A percentile compares a stretch with the other conserved stretches of the same genome.
Conservation (phyloP, 805 yeast genomes). For the Nakazawaea wyomingensis region DNA sequence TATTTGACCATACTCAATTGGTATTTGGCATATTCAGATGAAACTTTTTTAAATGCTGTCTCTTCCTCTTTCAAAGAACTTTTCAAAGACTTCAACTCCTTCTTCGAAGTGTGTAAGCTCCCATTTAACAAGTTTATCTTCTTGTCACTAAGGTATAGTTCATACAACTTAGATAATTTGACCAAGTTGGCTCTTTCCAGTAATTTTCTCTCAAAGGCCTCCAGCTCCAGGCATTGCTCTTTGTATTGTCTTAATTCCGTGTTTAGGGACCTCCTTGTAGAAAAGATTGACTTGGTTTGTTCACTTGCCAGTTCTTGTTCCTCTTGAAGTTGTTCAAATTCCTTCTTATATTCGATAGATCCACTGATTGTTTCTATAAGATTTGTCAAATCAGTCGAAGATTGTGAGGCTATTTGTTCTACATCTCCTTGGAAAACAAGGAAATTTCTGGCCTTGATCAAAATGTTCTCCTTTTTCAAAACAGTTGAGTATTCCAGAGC, state of each 20-base stretch:
- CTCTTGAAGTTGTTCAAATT: slow-evolving; percentile 61
- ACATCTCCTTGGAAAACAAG: slow-evolving; percentile 97
- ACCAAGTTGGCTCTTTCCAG: slow-evolving; percentile 42
- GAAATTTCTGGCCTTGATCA: slow-evolving; percentile 86
- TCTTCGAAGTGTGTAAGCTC: slow-evolving; percentile 31
- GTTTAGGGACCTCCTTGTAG: slow-evolving; percentile 63
- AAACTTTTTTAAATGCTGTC: slow-evolving; percentile 22
- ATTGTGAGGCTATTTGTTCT: slow-evolving; percentile 85
- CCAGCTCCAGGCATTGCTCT: slow-evolving; percentile 70
- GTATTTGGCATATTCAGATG: slow-evolving; percentile 41
- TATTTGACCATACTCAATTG: slow-evolving; percentile 36
- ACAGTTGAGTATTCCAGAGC: slow-evolving; percentile 60
- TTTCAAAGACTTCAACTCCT: slow-evolving; percentile 31
- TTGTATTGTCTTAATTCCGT: slow-evolving; percentile 75
- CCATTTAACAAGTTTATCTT: slow-evolving; percentile 30
- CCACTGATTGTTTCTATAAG: slow-evolving; percentile 84
- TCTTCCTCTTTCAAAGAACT: slow-evolving; percentile 25
- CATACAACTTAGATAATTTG: slow-evolving; percentile 52
- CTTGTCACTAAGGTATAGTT: slow-evolving; percentile 55
- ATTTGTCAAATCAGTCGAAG: slow-evolving; percentile 66
- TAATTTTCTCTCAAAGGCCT: slow-evolving; percentile 52
- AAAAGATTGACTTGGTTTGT: slow-evolving; percentile 55
- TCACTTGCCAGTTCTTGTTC: slow-evolving; percentile 64
- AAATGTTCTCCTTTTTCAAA: slow-evolving; percentile 71
- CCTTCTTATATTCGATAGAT: slow-evolving; percentile 57